Evolutionary conservation across 345 rosid genomes (phyloP).

Genomic region (Reutealis trisperma): DNA sequence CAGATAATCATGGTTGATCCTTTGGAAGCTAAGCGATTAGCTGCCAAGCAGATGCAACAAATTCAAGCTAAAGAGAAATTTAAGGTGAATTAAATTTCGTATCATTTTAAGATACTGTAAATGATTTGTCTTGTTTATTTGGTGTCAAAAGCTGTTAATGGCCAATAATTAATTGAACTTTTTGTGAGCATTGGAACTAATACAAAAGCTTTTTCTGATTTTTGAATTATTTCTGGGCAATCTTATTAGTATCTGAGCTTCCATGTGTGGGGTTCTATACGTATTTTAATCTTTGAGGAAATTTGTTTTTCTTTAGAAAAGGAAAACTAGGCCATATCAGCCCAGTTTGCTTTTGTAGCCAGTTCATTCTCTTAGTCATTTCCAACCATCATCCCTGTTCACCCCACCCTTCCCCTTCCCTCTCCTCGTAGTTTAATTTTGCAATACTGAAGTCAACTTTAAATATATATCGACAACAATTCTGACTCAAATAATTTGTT

Average conservation of each 20-base stretch:
- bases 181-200: background rate
- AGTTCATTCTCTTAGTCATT: background rate
- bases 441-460: background rate
- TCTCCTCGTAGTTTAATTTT: background rate
- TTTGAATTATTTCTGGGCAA: background rate
- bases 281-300: background rate
- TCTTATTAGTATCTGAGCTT: background rate
- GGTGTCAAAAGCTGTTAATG: background rate
- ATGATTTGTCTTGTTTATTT: background rate
- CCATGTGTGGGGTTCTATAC: background rate
- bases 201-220: background rate
- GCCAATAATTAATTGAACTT: background rate
- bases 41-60: constrained; percentile 68
- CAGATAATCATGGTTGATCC: constrained; percentile 89
- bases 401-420: too few species aligned
- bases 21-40: constrained; percentile 79
- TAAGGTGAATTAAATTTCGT: constrained; percentile 43
- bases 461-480: background rate
- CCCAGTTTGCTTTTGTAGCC: background rate
- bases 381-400: too few species aligned
- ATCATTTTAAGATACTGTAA: background rate
- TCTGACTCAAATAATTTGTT: background rate
- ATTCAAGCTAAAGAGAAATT: constrained; percentile 62
- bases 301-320: background rate
- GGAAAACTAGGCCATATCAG: background rate